A percentile compares a stretch with the other conserved stretches of the same genome.
These are phyloP conservation scores for Platismatia glauca DNA, from an alignment of 495 filamentous ascomycete genomes.

Conservation along the genomic window DNA sequence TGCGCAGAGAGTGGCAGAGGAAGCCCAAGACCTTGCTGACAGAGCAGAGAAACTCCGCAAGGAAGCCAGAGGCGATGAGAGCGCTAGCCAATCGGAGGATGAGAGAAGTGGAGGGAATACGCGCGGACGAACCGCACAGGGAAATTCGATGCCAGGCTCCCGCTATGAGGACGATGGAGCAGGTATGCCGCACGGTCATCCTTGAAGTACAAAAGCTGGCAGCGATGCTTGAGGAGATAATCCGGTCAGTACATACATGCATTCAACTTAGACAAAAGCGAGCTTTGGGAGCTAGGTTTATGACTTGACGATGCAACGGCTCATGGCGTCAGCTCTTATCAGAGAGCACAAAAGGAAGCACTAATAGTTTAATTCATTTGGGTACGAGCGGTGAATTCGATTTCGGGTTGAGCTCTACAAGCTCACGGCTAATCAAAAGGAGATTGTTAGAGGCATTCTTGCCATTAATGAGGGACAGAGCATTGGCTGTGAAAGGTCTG, in stretches of 20 bases:
- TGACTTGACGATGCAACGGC: slow-evolving; percentile 9
- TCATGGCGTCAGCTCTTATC: slow-evolving; percentile 7
- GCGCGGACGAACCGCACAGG: slow-evolving; percentile 6
- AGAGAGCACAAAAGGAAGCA: neutral
- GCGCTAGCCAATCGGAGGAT: slow-evolving; percentile 46
- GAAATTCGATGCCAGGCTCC: slow-evolving; percentile 11
- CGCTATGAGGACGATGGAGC: slow-evolving; percentile 17
- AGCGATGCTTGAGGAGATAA: neutral
- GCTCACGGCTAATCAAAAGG: neutral
- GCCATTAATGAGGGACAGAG: neutral
- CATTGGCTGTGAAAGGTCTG: neutral
- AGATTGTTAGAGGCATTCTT: neutral
- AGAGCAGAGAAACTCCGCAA: slow-evolving; percentile 40
- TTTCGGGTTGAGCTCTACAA: neutral
- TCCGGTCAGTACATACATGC: neutral
- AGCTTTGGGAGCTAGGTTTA: slow-evolving; percentile 1
- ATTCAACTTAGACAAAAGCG: slow-evolving; percentile 6
- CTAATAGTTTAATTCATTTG: neutral
- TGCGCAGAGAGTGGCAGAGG: slow-evolving; percentile 72
- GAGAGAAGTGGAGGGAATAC: slow-evolving; percentile 32
- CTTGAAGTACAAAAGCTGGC: slow-evolving; percentile 19
- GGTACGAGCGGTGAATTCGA: neutral
- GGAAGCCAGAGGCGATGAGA: slow-evolving; percentile 36
- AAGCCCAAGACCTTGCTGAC: slow-evolving; percentile 52
- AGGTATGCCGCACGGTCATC: slow-evolving; percentile 29